Conservation (phyloP, 495 filamentous ascomycete genomes). For the Talaromyces trachyspermus region DNA sequence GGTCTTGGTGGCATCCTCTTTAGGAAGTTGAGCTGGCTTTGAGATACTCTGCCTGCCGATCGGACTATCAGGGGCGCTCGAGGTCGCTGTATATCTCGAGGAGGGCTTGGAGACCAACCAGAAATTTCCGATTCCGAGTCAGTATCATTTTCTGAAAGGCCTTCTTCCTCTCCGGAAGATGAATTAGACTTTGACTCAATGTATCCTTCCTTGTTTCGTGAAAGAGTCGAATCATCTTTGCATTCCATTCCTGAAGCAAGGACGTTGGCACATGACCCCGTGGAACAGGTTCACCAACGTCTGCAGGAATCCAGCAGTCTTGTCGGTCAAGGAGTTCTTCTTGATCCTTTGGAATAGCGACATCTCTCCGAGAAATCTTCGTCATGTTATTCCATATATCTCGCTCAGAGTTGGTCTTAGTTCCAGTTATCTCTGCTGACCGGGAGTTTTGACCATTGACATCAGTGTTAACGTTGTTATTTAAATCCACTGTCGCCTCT, state of each 20-base stretch:
- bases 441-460: neutral
- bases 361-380: slow-evolving; percentile 35
- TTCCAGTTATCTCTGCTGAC: neutral
- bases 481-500: neutral
- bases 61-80: slow-evolving; percentile 2
- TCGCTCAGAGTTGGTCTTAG: neutral
- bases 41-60: neutral
- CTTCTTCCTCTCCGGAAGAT: slow-evolving; percentile 3
- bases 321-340: slow-evolving; percentile 43
- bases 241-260: slow-evolving; percentile 31
- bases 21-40: neutral
- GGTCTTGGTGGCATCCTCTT: neutral
- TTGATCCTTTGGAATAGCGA: slow-evolving; percentile 55
- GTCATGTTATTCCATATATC: slow-evolving; percentile 33
- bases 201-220: slow-evolving; percentile 12
- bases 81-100: slow-evolving; percentile 1
- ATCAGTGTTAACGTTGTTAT: neutral
- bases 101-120: slow-evolving; percentile 8
- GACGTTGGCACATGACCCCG: slow-evolving; percentile 29
- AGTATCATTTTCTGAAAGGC: neutral
- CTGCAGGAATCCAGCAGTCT: slow-evolving; percentile 39
- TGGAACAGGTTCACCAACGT: slow-evolving; percentile 15
- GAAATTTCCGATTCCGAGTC: slow-evolving; percentile 10
- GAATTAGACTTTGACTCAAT: slow-evolving; percentile 17
- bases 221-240: slow-evolving; percentile 21